phyloP scores from a whole-genome alignment of 2,329 filamentous ascomycete genomes.

The Ophiostoma sp. region DNA sequence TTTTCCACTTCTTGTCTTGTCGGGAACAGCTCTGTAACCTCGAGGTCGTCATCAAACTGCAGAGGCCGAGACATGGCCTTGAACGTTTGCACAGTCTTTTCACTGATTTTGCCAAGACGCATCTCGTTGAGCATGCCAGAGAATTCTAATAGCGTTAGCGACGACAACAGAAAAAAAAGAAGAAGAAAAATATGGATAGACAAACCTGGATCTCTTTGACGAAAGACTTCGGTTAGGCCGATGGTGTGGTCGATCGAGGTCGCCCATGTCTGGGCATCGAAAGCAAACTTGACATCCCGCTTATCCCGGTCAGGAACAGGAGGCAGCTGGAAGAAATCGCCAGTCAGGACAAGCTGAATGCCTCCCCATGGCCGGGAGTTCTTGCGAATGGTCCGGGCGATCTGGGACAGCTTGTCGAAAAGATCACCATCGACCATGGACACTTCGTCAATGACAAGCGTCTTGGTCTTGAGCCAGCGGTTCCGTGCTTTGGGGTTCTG shows the following conservation, averaged over 20 bases:
- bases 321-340: conserved; percentile 95
- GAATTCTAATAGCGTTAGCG: conserved; percentile 54
- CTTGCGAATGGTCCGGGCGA: conserved; percentile 79
- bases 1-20: conserved; percentile 83
- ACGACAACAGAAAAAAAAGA: background rate
- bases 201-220: conserved; percentile 68
- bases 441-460: conserved; percentile 87
- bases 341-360: conserved; percentile 91
- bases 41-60: conserved; percentile 65
- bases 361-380: conserved; percentile 92
- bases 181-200: conserved; percentile 35
- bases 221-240: conserved; percentile 89
- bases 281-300: conserved; percentile 75
- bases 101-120: conserved; percentile 76
- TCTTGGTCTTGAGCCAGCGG: conserved; percentile 82
- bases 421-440: conserved; percentile 98
- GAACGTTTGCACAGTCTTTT: conserved; percentile 73
- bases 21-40: conserved; percentile 89
- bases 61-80: conserved; percentile 65
- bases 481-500: conserved; percentile 81
- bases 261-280: conserved; percentile 86
- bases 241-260: conserved; percentile 95
- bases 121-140: conserved; percentile 97
- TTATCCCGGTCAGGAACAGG: conserved; percentile 77
- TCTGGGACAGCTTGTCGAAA: conserved; percentile 90